Evolutionary conservation across 2,329 filamentous ascomycete genomes (phyloP), one percentile per base, ranked within the genome.

Genomic region (Fusarium armeniacum): DNA sequence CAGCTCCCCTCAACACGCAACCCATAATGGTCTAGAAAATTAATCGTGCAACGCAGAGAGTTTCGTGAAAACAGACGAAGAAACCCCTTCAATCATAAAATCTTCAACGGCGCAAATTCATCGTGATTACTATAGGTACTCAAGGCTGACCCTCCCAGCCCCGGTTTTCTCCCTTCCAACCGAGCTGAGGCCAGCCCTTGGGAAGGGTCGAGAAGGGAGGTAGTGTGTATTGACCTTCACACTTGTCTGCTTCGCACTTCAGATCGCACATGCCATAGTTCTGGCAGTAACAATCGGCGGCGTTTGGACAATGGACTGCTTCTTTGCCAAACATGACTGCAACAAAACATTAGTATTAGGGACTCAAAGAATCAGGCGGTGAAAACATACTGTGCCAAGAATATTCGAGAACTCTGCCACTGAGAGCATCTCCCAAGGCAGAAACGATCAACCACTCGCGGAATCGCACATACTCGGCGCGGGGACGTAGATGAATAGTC

Each of bases 261-360:
- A 83, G 58, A 51, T 80, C 74, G 76, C 90, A 92, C 28, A 90
- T 71, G 1, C 89, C 89, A 71, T 89, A 92, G 18, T 88, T 83
- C 41, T 89, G 86, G 78, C 90, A 92, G 76, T 91, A 91, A 75
- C 90, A 92, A 11, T 87, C 84, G 46, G 82, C 78, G 2, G 87
- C 87, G 20, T 81, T 80, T 0, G 90, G 90, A 69, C 90, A 92
- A 70, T 90, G 83, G 2, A 90, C 83, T 9, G 84, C 76, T 26
- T 83, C 78, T 67, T 87, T 85, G 55, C 86, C 86, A 70, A 89
- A 89, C 13, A 89, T 86, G 65, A 89, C 85, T 87, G 50, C 6
- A 49, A 46, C 20, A n/a, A 32, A 20, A 11, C 15, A 46, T 76
- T 38, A 76, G 73, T 36, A 35, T 58, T 8, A 2, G 22, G 2